Conservation (phyloP, 139 green algal species). For the Chlorella sorokiniana region DNA sequence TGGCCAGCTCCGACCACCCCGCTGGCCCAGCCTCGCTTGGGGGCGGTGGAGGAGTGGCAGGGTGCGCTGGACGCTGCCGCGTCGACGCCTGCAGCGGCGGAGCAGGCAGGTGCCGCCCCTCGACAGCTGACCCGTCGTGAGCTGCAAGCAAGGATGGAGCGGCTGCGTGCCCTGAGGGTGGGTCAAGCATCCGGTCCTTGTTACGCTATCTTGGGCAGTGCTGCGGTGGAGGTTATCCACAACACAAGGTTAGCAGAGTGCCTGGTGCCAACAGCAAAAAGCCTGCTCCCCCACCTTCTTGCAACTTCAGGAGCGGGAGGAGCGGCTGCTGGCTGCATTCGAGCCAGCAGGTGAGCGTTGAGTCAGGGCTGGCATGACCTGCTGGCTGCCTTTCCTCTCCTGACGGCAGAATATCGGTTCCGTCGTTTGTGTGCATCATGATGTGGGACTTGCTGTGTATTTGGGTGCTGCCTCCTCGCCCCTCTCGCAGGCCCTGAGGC, state of each 20-base stretch:
- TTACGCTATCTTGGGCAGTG: background rate
- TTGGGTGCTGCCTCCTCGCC: background rate
- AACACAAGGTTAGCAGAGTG: too few species aligned
- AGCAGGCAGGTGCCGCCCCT: background rate
- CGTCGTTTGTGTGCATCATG: background rate
- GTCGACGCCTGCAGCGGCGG: background rate
- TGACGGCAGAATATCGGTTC: background rate
- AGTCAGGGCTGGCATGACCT: background rate
- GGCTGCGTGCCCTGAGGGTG: background rate
- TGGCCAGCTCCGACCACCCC: background rate
- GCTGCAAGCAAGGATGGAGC: background rate
- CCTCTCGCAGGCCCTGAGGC: background rate
- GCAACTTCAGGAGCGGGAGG: background rate
- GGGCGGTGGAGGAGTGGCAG: background rate
- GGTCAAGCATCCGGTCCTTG: background rate
- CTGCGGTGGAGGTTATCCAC: background rate
- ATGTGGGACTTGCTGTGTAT: background rate
- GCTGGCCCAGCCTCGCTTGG: background rate
- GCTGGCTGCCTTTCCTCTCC: background rate
- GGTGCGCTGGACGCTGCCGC: background rate
- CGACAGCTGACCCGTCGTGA: background rate
- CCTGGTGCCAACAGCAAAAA: too few species aligned
- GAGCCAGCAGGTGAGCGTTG: constrained; percentile 5
- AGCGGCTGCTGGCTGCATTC: constrained; percentile 25
- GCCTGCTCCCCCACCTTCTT: background rate